Evolutionary conservation across 1,284 basidiomycete species (phyloP).

Genomic region (Pulchroboletus neoregius): DNA sequence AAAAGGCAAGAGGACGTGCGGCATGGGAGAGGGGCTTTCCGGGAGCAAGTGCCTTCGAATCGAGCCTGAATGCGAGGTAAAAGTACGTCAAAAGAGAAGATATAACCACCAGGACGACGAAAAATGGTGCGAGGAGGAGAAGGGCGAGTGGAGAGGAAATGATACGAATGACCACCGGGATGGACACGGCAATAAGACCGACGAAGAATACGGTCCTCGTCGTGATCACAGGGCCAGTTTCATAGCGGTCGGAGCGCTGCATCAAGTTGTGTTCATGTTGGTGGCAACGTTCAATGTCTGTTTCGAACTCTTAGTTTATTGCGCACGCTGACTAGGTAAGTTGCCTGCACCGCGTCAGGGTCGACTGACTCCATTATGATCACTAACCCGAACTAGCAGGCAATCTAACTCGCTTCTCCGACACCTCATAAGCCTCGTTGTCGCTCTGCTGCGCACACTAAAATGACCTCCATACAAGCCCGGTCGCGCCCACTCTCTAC

Average conservation of each 20-base stretch:
- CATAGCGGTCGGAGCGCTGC: conserved; percentile 14
- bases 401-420: conserved; percentile 1
- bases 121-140: conserved; percentile 57
- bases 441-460: background rate
- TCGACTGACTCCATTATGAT: background rate
- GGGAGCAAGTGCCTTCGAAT: conserved; percentile 37
- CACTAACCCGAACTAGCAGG: background rate
- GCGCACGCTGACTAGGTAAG: no score
- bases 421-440: conserved; percentile 5
- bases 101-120: conserved; percentile 47
- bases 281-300: no score
- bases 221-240: conserved; percentile 36
- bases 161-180: conserved; percentile 52
- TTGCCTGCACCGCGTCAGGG: no score
- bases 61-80: conserved; percentile 54
- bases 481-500: conserved; percentile 48
- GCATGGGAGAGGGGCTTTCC: conserved; percentile 44
- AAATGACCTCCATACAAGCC: conserved; percentile 22
- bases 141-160: conserved; percentile 62
- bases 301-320: no score
- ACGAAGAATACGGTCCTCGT: conserved; percentile 49
- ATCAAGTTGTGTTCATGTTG: conserved; percentile 10
- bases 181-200: conserved; percentile 47
- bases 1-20: conserved; percentile 73
- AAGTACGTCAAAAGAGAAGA: conserved; percentile 53